Evolutionary conservation across 2,329 filamentous ascomycete species (phyloP).

Genomic region (Calycina herbarum): DNA sequence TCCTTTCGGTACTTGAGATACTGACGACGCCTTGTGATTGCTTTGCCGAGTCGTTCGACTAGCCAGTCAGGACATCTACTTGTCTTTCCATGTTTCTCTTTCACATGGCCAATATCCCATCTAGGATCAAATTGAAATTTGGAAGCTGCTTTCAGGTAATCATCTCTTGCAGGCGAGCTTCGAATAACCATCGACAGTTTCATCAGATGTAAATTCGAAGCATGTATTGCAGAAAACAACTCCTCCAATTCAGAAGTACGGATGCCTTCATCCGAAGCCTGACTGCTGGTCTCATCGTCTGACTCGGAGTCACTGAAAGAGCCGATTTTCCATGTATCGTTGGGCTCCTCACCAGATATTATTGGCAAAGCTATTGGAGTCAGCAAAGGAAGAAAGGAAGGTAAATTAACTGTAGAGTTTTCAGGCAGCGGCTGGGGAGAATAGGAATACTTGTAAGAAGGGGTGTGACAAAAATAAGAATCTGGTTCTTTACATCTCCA

Average conservation of each 20-base stretch:
- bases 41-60: slow-evolving; percentile 33
- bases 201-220: slow-evolving; percentile 26
- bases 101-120: slow-evolving; percentile 29
- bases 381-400: background rate
- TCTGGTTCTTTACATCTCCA: background rate
- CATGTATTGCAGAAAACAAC: slow-evolving; percentile 25
- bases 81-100: slow-evolving; percentile 26
- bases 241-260: slow-evolving; percentile 30
- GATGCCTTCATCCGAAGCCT: background rate
- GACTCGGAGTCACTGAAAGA: slow-evolving; percentile 9
- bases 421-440: background rate
- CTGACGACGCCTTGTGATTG: slow-evolving; percentile 36
- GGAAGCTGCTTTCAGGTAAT: slow-evolving; percentile 32
- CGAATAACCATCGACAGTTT: slow-evolving; percentile 32
- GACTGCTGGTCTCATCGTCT: slow-evolving; percentile 15
- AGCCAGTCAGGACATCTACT: slow-evolving; percentile 27
- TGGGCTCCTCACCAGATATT: slow-evolving; percentile 19
- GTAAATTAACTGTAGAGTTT: background rate
- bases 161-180: slow-evolving; percentile 27
- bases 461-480: background rate
- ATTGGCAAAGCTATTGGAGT: slow-evolving; percentile 22
- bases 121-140: slow-evolving; percentile 19
- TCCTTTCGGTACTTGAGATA: slow-evolving; percentile 37
- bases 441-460: background rate
- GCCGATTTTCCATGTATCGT: slow-evolving; percentile 23